Evolutionary conservation across 2,329 filamentous ascomycete genomes (phyloP), one percentile per base, ranked within the genome.

Genomic region (Whalleya microplaca): DNA sequence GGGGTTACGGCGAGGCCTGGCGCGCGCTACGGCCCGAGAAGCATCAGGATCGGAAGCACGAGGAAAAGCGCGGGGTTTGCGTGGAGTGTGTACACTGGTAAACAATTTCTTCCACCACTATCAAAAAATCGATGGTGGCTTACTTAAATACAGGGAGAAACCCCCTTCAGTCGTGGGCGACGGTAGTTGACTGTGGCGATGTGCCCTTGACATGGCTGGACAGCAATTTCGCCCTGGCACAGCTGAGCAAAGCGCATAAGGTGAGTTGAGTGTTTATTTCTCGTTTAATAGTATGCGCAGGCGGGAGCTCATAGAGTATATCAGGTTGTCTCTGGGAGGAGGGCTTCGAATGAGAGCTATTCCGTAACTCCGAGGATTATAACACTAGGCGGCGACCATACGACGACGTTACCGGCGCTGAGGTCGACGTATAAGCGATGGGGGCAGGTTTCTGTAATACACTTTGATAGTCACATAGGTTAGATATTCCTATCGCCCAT

Each of bases 171-270:
- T 87, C 84, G n/a, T 92, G 88, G 87, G 87, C 88, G 0, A 85
- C 77, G 14, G 80, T 94, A 45, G 80, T 91, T 40, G 90, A 94
- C 74, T 93, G 90, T 67, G 91, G 91, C 29, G 90, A 94, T 65
- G 90, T 91, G 53, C 88, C 88, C 1, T 78, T 92, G 57, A 91
- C 88, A 0, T 89, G 88, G 10, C 87, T 93, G 61, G 90, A 94
- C 73, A 94, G 93, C 70, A 84, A 78, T 0, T 76, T 92, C 0
- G 90, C 91, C 0, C 76, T 93, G 53, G 81, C 82, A 14, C 90
- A 93, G 71, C 89, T 94, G 80, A 87, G 84, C 53, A 85, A 89
- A 69, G 88, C 88, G 0, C 83, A 87, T 64, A 74, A 74, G 70
- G 79, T 79, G 53, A 59, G 66, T 64, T 27, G 10, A 46, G 21